A percentile compares a stretch with the other conserved stretches of the same genome.
These are phyloP conservation scores for Vaccinium vitisidaea DNA, from an alignment of 148 eudicot genomes.

Conservation along the genomic window DNA sequence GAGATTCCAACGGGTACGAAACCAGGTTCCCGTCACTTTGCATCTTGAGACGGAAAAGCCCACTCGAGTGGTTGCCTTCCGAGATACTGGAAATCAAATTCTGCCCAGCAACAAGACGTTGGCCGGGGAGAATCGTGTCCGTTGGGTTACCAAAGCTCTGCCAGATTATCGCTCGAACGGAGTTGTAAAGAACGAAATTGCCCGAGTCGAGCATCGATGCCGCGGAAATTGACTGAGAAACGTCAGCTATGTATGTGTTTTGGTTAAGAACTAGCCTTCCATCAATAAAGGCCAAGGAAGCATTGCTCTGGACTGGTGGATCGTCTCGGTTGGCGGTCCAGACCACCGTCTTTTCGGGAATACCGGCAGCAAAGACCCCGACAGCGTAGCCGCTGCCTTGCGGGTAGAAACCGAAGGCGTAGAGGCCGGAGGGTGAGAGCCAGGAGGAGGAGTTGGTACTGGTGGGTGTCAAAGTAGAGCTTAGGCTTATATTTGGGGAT, in stretches of 20 bases:
- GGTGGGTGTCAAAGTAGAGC: constrained; percentile 14
- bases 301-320: constrained; percentile 10
- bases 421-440: constrained; percentile 22
- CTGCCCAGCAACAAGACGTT: not conserved
- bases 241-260: not conserved
- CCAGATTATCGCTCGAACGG: constrained; percentile 17
- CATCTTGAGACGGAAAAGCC: constrained; percentile 28
- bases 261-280: constrained; percentile 25
- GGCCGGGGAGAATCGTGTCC: constrained; percentile 31
- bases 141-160: constrained; percentile 40
- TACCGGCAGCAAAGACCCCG: constrained; percentile 26
- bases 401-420: constrained; percentile 38
- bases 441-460: not conserved
- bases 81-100: constrained; percentile 25
- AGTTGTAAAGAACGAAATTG: constrained; percentile 35
- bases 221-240: not conserved
- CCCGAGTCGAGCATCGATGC: constrained; percentile 47
- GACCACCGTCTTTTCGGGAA: constrained; percentile 23
- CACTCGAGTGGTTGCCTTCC: constrained; percentile 12
- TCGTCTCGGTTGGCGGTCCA: constrained; percentile 36
- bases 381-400: constrained; percentile 25
- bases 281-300: constrained; percentile 10
- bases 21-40: constrained; percentile 31
- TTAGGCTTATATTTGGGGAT: constrained; percentile 1
- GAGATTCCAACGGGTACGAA: constrained; percentile 16